phyloP scores from a whole-genome alignment of 208 protist genomes.

The Acanthamoeba castellanii region DNA sequence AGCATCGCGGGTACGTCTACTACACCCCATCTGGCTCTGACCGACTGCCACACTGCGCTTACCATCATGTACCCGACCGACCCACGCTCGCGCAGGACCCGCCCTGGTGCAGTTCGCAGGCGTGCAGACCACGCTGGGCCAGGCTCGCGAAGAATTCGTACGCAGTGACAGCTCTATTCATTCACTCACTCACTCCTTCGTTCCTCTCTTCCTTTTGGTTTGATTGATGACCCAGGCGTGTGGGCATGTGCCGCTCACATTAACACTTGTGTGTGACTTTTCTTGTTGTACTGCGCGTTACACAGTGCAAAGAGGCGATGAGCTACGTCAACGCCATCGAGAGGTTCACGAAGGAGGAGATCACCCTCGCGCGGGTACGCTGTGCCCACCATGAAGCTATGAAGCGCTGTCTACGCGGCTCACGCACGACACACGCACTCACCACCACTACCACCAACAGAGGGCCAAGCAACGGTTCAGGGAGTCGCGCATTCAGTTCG shows the following conservation, averaged over 20 bases:
- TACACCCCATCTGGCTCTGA: background rate
- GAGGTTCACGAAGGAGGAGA: slow-evolving; percentile 10
- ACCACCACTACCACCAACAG: background rate
- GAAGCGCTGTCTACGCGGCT: background rate
- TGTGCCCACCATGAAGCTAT: background rate
- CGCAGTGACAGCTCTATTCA: background rate
- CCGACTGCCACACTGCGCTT: background rate
- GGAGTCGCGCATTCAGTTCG: slow-evolving; percentile 58
- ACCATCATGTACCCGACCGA: no score
- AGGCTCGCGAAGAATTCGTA: slow-evolving; percentile 45
- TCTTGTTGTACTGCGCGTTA: no score
- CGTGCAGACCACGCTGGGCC: background rate
- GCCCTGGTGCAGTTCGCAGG: background rate
- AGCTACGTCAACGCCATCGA: background rate
- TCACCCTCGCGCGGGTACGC: background rate
- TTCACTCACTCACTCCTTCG: no score
- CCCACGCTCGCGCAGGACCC: background rate
- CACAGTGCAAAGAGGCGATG: background rate
- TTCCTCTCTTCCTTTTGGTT: no score
- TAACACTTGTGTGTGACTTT: no score
- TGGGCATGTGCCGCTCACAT: no score
- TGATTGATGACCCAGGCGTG: no score
- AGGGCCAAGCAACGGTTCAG: slow-evolving; percentile 33
- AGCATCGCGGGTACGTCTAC: background rate
- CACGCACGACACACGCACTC: no score